Base-by-base conservation (phyloP, 2,329 filamentous ascomycete species). In the Phaeosphaeriaceae sp. region DNA sequence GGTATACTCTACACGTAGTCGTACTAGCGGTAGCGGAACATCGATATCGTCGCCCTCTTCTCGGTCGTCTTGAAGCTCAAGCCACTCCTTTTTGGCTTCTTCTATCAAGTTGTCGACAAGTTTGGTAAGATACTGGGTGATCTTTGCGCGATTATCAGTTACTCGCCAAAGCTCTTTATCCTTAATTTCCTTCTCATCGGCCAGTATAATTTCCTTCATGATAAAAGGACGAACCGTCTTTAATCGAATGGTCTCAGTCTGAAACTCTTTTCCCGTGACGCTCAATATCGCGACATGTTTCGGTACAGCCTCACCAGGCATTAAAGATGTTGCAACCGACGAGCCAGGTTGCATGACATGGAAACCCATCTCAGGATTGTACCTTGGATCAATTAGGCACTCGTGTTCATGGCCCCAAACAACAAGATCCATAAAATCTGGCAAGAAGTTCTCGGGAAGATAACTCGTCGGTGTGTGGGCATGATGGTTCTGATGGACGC, bases 401-500 rank as follows among this genome's bases (percentile, higher is more conserved):
- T 99, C 93, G 68, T 99, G 94, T 73, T 99, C 94, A 66, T 99
- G 94, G 3, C 94, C 94, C 94, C 94, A 99, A 42, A 99, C 83
- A 0, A 99, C 85, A 4, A 99, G 80, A 67, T 99, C 89, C 56
- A 99, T 78, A 77, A 95, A 97, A 15, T 91, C 87, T 0, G 94
- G 95, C 0, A 99, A 79, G 64, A 97, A 94, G 62, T 88, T 91
- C 67, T 99, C 95, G 0, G 95, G 93, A 0, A 99, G 81, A 67
- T 96, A 97, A n/a, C 90, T 88, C 0, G 93, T 97, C 15, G 92
- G 85, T 0, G 90, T 96, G 67, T 97, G 88, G 0, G 92, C 90
- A 64, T 94, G 86, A 66, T 97, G 94, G 62, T 99, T 99, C 68
- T 99, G 94, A 68, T 99, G 94, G 2, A 99, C 90, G 30, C 90